A percentile compares a stretch with the other conserved stretches of the same genome.
These are phyloP conservation scores for Hypomontagnella submonticulosa DNA, from an alignment of 495 filamentous ascomycete species.

Conservation along the genomic window DNA sequence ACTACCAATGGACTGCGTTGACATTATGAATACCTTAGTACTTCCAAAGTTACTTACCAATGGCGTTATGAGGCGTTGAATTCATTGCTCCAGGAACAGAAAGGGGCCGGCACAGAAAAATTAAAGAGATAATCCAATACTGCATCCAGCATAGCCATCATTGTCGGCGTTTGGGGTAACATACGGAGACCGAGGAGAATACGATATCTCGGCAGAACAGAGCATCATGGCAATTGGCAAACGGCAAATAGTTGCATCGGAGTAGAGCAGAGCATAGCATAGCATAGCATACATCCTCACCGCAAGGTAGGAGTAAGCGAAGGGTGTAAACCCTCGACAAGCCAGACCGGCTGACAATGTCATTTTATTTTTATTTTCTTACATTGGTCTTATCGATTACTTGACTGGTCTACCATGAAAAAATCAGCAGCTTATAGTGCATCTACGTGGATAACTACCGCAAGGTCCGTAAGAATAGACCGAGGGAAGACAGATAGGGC, in stretches of 20 bases:
- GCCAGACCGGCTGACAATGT: slow-evolving; percentile 31
- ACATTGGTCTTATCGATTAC: no score
- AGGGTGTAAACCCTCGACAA: slow-evolving; percentile 5
- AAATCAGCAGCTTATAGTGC: no score
- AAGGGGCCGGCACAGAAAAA: slow-evolving; percentile 23
- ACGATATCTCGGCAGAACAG: slow-evolving; percentile 23
- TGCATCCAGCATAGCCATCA: slow-evolving; percentile 36
- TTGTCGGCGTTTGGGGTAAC: slow-evolving; percentile 27
- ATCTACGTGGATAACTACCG: no score
- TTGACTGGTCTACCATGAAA: no score
- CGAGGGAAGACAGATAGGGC: no score
- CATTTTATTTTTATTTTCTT: slow-evolving; percentile 23
- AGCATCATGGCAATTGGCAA: slow-evolving; percentile 7
- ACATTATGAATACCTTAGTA: slow-evolving; percentile 26
- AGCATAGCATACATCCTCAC: slow-evolving; percentile 18
- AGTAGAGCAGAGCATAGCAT: neutral
- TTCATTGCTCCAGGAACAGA: slow-evolving; percentile 4
- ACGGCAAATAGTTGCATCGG: slow-evolving; percentile 15
- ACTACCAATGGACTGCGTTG: slow-evolving; percentile 65
- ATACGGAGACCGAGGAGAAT: slow-evolving; percentile 3
- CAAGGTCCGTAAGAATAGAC: no score
- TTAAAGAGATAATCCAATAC: slow-evolving; percentile 39
- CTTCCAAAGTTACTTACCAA: no score
- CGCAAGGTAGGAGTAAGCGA: slow-evolving; percentile 24
- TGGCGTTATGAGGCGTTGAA: slow-evolving; percentile 40